These are phyloP conservation scores for Debaryomyces sp. DNA, from an alignment of 1,139 yeast species.

Conservation along the genomic window DNA sequence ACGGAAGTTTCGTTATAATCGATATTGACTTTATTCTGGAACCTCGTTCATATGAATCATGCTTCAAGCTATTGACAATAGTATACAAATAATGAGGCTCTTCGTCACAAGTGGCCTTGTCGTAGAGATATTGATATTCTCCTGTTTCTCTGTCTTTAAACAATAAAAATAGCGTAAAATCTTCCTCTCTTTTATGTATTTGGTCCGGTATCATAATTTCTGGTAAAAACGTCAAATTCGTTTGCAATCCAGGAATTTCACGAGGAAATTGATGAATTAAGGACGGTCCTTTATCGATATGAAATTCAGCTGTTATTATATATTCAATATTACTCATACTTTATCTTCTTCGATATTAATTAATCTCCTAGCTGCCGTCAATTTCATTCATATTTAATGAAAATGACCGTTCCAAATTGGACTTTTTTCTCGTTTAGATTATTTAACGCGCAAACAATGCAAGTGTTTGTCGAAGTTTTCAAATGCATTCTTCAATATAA, in stretches of 20 bases:
- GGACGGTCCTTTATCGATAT: slow-evolving; percentile 57
- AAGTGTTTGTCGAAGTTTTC: background rate
- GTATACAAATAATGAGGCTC: slow-evolving; percentile 57
- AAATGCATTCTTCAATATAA: background rate
- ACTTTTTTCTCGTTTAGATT: background rate
- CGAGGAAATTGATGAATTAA: slow-evolving; percentile 52
- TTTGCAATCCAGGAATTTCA: slow-evolving; percentile 43
- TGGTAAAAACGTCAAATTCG: slow-evolving; percentile 44
- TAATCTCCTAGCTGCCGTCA: background rate
- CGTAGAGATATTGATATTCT: slow-evolving; percentile 43
- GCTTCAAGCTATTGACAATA: slow-evolving; percentile 54
- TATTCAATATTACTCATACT: slow-evolving; percentile 40
- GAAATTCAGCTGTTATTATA: slow-evolving; percentile 59
- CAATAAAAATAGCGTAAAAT: slow-evolving; percentile 59
- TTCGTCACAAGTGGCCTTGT: slow-evolving; percentile 33
- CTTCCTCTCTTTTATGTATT: slow-evolving; percentile 61
- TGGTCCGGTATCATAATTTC: slow-evolving; percentile 68
- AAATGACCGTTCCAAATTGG: background rate
- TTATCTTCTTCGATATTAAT: background rate
- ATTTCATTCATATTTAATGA: background rate
- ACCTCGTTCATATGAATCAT: slow-evolving; percentile 52
- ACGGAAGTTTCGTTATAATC: slow-evolving; percentile 52
- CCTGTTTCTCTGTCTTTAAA: slow-evolving; percentile 43
- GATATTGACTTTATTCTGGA: slow-evolving; percentile 59
- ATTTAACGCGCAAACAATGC: background rate